phyloP scores from a whole-genome alignment of 345 rosid genomes.

The Sonneratia alba region DNA sequence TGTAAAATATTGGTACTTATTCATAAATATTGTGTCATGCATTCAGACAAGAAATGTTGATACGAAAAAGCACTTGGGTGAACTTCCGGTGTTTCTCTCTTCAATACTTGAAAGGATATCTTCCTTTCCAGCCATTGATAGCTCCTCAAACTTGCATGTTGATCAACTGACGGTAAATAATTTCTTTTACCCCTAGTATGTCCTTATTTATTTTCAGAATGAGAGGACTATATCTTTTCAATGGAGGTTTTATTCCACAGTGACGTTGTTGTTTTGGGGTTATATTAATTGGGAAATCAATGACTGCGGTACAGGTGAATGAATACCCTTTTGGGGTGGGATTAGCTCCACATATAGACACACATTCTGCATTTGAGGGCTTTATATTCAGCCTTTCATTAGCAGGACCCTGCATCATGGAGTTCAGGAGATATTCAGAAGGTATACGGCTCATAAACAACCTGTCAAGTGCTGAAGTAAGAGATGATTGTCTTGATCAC shows the following conservation, averaged over 20 bases:
- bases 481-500: constrained; percentile 25
- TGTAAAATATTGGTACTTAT: background rate
- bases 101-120: constrained; percentile 46
- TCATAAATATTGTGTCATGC: constrained; percentile 4
- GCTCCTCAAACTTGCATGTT: constrained; percentile 32
- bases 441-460: constrained; percentile 34
- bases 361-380: constrained; percentile 93
- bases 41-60: constrained; percentile 71
- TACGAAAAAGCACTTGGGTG: constrained; percentile 54
- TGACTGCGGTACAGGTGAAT: constrained; percentile 50
- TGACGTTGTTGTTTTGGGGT: background rate
- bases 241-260: background rate
- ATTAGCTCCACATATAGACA: constrained; percentile 92
- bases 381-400: constrained; percentile 86
- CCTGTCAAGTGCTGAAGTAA: constrained; percentile 19
- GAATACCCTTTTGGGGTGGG: constrained; percentile 98
- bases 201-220: background rate
- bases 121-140: constrained; percentile 25
- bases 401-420: constrained; percentile 98
- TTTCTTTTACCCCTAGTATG: background rate
- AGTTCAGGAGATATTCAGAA: constrained; percentile 65
- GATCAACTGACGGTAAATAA: constrained; percentile 75
- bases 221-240: background rate
- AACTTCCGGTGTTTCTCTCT: constrained; percentile 72
- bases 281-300: background rate